Evolutionary conservation across 139 green algal genomes (phyloP), one percentile per base, ranked within the genome.

Genomic region (Chlamydomonas asymmetrica): DNA sequence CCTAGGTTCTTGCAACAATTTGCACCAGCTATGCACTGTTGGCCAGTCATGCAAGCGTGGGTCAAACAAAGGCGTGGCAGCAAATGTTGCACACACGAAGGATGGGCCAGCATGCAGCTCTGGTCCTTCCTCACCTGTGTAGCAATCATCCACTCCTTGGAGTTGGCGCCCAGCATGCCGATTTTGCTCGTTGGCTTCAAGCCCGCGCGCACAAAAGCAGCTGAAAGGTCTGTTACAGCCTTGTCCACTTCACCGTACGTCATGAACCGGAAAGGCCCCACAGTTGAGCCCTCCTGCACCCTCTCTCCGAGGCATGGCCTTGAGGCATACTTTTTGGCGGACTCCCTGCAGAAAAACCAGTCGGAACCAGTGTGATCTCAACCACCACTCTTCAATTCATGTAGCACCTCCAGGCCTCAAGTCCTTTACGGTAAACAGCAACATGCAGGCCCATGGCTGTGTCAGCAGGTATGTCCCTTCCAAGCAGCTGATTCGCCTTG

Each of bases 131-230:
- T 4, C 38, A 89, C 89, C 85, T 92, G 86, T 85, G 92, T 91
- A 27, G 90, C 79, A 20, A 92, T 79, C 85, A 92, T 90, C 90
- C 88, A 93, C 78, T 94, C 68, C 2, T 83, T 79, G 78, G 66
- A 89, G 80, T 94, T 94, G 38, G 73, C 48, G 0, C 85, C 85
- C 39, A 89, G 87, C 16, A 93, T 66, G 27, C 87, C 81, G 10
- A 91, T 64, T 25, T 68, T 72, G 78, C 86, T 78, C 20, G 60
- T 32, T 0, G 71, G 43, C 57, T 71, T 74, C 8, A 91, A 29
- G 23, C 85, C 87, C 62, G 80, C 27, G 2, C 29, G 35, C 0
- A 35, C 41, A 52, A 88, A 82, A 23, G 66, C 87, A 32, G 79
- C 75, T 22, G 54, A 73, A 29, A 87, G 50, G 2, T 20, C 41